phyloP scores from a whole-genome alignment of 805 yeast species.

The Diddensiella caesifluorescens region DNA sequence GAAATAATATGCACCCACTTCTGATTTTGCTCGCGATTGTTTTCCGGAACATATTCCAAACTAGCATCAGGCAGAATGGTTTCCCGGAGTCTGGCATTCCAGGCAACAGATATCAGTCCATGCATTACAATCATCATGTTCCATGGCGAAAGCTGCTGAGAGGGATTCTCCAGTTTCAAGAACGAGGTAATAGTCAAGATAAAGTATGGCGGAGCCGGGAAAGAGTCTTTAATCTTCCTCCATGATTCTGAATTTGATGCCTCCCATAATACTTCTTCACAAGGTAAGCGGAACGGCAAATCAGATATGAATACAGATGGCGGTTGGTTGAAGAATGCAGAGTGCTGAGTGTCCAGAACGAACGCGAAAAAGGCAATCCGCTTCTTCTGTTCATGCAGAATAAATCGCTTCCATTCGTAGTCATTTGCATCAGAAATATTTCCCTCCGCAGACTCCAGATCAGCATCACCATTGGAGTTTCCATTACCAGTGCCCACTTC shows the following conservation, averaged over 20 bases:
- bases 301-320: conserved; percentile 51
- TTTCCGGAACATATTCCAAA: conserved; percentile 1
- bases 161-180: conserved; percentile 15
- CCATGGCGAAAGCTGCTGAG: conserved; percentile 23
- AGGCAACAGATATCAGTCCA: conserved; percentile 24
- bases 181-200: conserved; percentile 17
- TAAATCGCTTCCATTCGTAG: conserved; percentile 19
- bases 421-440: conserved; percentile 7
- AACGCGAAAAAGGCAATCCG: conserved; percentile 77
- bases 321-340: conserved; percentile 72
- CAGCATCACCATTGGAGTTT: neutral
- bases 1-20: conserved; percentile 18
- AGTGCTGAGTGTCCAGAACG: conserved; percentile 73
- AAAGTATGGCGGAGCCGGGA: conserved; percentile 20
- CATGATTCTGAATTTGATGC: conserved; percentile 23
- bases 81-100: conserved; percentile 21
- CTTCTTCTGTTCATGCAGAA: conserved; percentile 56
- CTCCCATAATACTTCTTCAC: conserved; percentile 59
- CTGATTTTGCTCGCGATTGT: neutral
- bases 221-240: conserved; percentile 9
- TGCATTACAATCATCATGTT: conserved; percentile 26
- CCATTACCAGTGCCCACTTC: neutral
- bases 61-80: conserved; percentile 8
- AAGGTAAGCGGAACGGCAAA: conserved; percentile 55
- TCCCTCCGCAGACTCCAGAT: conserved; percentile 3